Evolutionary conservation across 371 early-diverging fungal species (phyloP), one percentile per base, ranked within the genome.

Genomic region (Nematocida sp.): DNA sequence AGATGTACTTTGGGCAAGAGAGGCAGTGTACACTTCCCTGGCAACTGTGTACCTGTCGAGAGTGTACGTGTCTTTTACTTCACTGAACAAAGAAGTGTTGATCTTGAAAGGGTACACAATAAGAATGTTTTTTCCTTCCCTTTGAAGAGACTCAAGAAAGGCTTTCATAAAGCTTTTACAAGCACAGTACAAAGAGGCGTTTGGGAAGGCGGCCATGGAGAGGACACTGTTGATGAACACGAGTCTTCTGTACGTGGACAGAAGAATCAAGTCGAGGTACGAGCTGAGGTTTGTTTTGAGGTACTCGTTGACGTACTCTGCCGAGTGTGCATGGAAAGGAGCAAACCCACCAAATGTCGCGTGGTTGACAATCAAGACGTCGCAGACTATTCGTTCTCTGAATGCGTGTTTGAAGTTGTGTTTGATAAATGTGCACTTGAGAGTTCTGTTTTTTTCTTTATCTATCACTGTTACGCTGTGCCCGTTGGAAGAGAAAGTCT

Each of bases 101-200:
- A 81, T 64, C 50, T 81, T 81, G 49, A 65, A 79, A 32, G 81
- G 81, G 53, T 77, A 79, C 15, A 79, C 66, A 1, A 76, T 76
- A 19, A 77, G 48, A 4, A 76, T 67, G 40, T 63, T 46, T 21
- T 19, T 51, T 13, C 74, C 74, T 64, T 81, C 81, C 62, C 77
- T 37, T 38, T 76, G 25, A 34, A 81, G 27, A 13, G 77, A 63
- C n/a, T 81, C 52, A 41, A 77, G 60, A 48, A 81, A 49, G 2
- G 46, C 63, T 15, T 55, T 55, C 31, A 81, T 77, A 64, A 79
- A 81, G 13, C 77, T 29, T 45, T 81, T 81, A 27, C 49, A 41
- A 3, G 79, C 77, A 56, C 67, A 67, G 51, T 81, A 81, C 21
- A 81, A 41, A 27, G 78, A 65, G n/a, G 53, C 56, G 45, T 76